A percentile compares a stretch with the other conserved stretches of the same genome.
These are phyloP conservation scores for Tremella fuciformis DNA, from an alignment of 768 basidiomycete genomes.

Conservation along the genomic window DNA sequence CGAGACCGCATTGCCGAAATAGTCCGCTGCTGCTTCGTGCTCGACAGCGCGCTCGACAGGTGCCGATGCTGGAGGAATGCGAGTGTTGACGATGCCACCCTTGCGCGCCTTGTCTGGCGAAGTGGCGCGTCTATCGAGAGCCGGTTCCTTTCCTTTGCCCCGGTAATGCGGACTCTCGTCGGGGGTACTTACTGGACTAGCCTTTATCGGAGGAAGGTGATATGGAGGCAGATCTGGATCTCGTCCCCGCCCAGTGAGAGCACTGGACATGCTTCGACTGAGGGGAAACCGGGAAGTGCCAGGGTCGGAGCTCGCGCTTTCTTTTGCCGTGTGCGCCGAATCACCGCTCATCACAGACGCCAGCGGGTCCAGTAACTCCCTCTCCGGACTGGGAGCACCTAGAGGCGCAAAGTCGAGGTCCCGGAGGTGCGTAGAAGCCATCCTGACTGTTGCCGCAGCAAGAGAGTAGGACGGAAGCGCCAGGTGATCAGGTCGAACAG, in stretches of 20 bases:
- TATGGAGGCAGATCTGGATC: slow-evolving; percentile 48
- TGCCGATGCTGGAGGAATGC: slow-evolving; percentile 53
- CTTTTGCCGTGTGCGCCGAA: slow-evolving; percentile 11
- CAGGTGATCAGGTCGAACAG: slow-evolving; percentile 28
- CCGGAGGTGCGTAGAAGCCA: slow-evolving; percentile 34
- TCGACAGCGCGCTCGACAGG: slow-evolving; percentile 64
- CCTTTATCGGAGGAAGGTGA: slow-evolving; percentile 33
- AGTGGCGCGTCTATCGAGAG: slow-evolving; percentile 15
- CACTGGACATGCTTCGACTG: slow-evolving; percentile 50
- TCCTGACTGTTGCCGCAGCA: slow-evolving; percentile 46
- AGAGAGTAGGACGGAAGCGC: slow-evolving; percentile 38
- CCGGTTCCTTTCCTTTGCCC: slow-evolving; percentile 33
- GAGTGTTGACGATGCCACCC: slow-evolving; percentile 23
- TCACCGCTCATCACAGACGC: slow-evolving; percentile 14
- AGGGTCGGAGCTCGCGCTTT: slow-evolving; percentile 39
- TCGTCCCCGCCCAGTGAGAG: slow-evolving; percentile 30
- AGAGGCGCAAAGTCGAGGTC: slow-evolving; percentile 70
- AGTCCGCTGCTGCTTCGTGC: slow-evolving; percentile 54
- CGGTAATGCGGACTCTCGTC: slow-evolving; percentile 54
- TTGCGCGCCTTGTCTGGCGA: slow-evolving; percentile 21
- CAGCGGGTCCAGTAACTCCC: slow-evolving; percentile 88
- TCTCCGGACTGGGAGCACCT: slow-evolving; percentile 82
- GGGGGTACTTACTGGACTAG: slow-evolving; percentile 39
- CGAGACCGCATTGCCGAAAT: slow-evolving; percentile 34
- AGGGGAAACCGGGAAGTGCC: slow-evolving; percentile 47